phyloP scores from a whole-genome alignment of 1,284 basidiomycete genomes.

The Rhodotorula sp. region DNA sequence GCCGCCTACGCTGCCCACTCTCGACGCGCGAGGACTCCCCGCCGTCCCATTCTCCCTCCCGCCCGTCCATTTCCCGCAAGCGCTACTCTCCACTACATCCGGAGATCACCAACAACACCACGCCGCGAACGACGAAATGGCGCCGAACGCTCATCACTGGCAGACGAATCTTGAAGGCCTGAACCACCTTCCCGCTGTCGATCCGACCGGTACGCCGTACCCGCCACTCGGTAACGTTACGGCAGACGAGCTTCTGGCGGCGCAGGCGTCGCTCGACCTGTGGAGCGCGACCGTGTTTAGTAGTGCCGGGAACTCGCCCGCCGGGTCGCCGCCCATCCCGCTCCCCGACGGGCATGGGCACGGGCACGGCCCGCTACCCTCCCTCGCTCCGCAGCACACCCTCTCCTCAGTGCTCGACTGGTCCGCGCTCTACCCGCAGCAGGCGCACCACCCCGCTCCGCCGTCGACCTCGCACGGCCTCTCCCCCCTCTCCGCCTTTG shows the following conservation, averaged over 20 bases:
- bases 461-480: background rate
- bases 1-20: background rate
- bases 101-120: background rate
- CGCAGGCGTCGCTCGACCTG: slow-evolving; percentile 18
- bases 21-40: background rate
- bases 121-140: background rate
- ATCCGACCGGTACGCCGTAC: background rate
- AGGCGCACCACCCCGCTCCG: background rate
- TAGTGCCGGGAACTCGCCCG: background rate
- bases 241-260: slow-evolving; percentile 17
- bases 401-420: slow-evolving; percentile 8
- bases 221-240: background rate
- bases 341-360: background rate
- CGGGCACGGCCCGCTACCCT: background rate
- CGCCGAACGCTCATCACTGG: background rate
- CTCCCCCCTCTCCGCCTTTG: background rate
- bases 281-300: slow-evolving; percentile 18
- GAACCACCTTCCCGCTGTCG: background rate
- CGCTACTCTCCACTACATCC: background rate
- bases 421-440: slow-evolving; percentile 13
- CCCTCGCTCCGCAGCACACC: background rate
- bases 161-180: slow-evolving; percentile 3
- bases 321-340: background rate
- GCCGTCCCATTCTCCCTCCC: background rate
- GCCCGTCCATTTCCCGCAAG: background rate